Percentiles rank a stretch among this genome's conserved stretches.
These are phyloP conservation scores for Asterella californica DNA, from an alignment of 225 moss, liverwort and hornwort genomes.

Conservation along the genomic window DNA sequence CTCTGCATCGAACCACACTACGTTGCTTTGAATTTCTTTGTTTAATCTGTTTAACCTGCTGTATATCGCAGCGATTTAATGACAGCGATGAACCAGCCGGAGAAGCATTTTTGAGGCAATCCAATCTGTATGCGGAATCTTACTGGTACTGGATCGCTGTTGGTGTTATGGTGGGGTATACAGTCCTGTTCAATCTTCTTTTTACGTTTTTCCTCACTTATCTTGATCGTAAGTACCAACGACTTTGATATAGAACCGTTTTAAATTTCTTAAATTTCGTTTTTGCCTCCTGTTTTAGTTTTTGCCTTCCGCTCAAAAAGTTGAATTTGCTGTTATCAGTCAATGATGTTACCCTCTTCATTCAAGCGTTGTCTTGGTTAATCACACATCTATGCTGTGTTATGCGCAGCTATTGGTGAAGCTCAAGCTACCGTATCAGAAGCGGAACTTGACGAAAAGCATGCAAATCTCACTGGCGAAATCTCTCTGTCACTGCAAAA, in stretches of 20 bases:
- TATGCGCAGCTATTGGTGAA: slow-evolving; percentile 30
- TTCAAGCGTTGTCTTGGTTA: not conserved
- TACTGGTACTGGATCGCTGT: slow-evolving; percentile 49
- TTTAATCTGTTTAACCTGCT: not conserved
- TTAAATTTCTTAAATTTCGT: too few relatives aligned
- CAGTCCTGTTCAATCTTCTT: slow-evolving; percentile 30
- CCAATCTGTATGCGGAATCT: not conserved
- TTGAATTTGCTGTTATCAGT: not conserved
- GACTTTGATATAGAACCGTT: too few relatives aligned
- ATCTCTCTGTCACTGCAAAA: not conserved
- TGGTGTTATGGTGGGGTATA: slow-evolving; percentile 15
- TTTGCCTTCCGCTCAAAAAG: not conserved
- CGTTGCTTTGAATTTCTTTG: not conserved
- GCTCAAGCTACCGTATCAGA: slow-evolving; percentile 28
- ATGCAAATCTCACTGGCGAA: slow-evolving; percentile 48
- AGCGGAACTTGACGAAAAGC: slow-evolving; percentile 37
- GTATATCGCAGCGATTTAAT: not conserved
- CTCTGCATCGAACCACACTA: not conserved
- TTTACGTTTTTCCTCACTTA: slow-evolving; percentile 31
- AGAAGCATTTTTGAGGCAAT: not conserved
- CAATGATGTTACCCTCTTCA: not conserved
- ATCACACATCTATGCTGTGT: not conserved
- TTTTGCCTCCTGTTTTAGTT: not conserved
- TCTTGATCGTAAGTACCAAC: slow-evolving; percentile 33
- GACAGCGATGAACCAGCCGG: slow-evolving; percentile 9